Percentiles rank a stretch among this genome's conserved stretches.
Conservation (phyloP, 2,329 filamentous ascomycete genomes). For the Daldinia eschscholtzii region DNA sequence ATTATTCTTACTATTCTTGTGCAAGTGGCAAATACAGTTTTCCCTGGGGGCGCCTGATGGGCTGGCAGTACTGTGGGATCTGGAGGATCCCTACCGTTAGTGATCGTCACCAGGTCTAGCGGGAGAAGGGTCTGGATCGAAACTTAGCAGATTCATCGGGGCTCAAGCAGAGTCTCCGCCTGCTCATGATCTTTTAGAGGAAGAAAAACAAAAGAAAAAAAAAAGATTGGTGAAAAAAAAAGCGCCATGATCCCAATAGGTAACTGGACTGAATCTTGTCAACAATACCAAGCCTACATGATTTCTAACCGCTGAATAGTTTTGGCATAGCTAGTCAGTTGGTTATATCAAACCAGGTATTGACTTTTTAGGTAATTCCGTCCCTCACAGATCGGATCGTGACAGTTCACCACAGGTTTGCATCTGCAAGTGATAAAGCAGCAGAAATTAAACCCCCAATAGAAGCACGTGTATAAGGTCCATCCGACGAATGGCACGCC, state of each 20-base stretch:
- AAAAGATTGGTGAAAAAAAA: constrained; percentile 14
- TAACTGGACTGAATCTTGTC: not conserved
- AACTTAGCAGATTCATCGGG: constrained; percentile 42
- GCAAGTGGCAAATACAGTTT: constrained; percentile 31
- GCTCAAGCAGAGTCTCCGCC: constrained; percentile 21
- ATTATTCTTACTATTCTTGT: constrained; percentile 19
- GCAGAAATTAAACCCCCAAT: constrained; percentile 22
- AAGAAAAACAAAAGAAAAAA: not conserved
- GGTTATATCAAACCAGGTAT: constrained; percentile 11
- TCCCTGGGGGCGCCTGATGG: constrained; percentile 14
- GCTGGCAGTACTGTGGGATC: constrained; percentile 22
- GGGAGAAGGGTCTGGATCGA: constrained; percentile 43
- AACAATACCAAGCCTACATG: constrained; percentile 5
- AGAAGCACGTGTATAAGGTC: constrained; percentile 20
- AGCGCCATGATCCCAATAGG: constrained; percentile 2
- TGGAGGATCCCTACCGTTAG: constrained; percentile 22
- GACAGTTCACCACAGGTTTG: constrained; percentile 16
- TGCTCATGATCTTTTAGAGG: constrained; percentile 20
- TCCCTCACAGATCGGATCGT: constrained; percentile 17
- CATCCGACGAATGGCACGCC: constrained; percentile 24
- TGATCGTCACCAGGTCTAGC: constrained; percentile 41
- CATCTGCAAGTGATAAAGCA: constrained; percentile 24
- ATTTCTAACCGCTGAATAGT: constrained; percentile 15
- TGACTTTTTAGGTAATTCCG: constrained; percentile 18
- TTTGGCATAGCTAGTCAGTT: not conserved